phyloP scores from a whole-genome alignment of 2,329 filamentous ascomycete species.

The Coniosporium tulheliwenetii region DNA sequence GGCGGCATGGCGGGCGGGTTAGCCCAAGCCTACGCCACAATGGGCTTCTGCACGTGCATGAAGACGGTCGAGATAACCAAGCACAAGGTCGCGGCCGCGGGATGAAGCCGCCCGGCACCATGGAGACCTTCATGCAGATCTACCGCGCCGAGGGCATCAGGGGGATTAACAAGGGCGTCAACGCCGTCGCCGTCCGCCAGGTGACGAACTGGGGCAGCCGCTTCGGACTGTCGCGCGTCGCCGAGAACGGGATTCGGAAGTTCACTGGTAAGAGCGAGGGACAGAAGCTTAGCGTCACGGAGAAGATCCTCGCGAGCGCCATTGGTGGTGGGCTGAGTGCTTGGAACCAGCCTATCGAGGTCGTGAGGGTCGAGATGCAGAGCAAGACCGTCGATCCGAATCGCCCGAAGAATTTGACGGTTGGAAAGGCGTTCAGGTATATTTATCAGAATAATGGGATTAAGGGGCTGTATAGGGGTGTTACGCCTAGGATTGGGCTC shows the following conservation, averaged over 20 bases:
- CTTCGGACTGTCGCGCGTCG: constrained; percentile 84
- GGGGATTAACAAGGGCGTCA: constrained; percentile 97
- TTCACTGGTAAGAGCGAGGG: constrained; percentile 62
- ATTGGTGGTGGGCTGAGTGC: constrained; percentile 88
- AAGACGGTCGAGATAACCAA: constrained; percentile 99
- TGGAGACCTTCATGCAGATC: constrained; percentile 92
- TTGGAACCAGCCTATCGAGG: constrained; percentile 99
- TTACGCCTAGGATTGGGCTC: constrained; percentile 83
- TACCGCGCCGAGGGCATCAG: constrained; percentile 86
- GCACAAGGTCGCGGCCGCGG: constrained; percentile 76
- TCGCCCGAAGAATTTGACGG: constrained; percentile 97
- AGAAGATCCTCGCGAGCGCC: constrained; percentile 80
- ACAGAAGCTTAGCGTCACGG: constrained; percentile 60
- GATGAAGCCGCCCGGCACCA: constrained; percentile 81
- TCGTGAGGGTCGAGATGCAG: constrained; percentile 99
- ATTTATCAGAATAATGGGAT: constrained; percentile 84
- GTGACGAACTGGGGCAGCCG: constrained; percentile 99
- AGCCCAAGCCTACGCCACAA: constrained; percentile 95
- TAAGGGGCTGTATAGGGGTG: constrained; percentile 88
- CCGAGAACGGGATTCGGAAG: constrained; percentile 74
- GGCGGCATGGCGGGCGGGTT: constrained; percentile 91
- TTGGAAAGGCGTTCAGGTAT: constrained; percentile 66
- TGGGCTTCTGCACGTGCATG: constrained; percentile 99
- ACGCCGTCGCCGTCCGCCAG: constrained; percentile 94
- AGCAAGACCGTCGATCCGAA: constrained; percentile 97